Conservation (phyloP, 2,329 filamentous ascomycete genomes). For the Fusarium neocosmosporiellum region DNA sequence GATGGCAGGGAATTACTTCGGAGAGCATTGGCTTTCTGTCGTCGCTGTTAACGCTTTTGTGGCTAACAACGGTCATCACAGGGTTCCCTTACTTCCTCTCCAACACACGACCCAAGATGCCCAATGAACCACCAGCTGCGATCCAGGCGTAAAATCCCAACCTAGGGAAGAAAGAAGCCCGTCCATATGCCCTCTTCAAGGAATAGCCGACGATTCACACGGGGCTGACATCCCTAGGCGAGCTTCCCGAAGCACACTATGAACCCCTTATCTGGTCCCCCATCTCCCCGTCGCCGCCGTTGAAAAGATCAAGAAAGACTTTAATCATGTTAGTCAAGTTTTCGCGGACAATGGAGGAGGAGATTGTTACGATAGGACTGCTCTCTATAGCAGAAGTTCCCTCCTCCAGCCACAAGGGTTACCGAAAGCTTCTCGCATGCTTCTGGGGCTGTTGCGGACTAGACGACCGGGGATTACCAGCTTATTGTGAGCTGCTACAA, state of each 20-base stretch:
- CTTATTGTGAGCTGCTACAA: neutral
- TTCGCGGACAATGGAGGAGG: neutral
- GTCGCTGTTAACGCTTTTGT: neutral
- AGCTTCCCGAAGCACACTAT: neutral
- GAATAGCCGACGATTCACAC: neutral
- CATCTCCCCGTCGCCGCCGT: neutral
- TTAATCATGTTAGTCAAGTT: neutral
- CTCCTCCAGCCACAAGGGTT: neutral
- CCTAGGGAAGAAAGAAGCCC: neutral
- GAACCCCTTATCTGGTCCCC: neutral
- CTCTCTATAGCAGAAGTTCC: neutral
- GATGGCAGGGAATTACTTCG: neutral
- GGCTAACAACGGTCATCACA: neutral
- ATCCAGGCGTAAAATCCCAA: neutral
- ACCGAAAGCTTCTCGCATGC: neutral
- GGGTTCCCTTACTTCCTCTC: conserved; percentile 16
- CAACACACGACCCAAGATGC: conserved; percentile 19
- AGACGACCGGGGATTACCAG: too few relatives aligned
- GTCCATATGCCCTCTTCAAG: neutral
- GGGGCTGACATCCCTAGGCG: neutral
- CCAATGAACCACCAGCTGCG: neutral
- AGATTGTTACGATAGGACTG: too few relatives aligned
- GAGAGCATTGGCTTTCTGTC: neutral
- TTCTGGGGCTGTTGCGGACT: neutral
- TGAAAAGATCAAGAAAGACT: neutral